Percentiles rank a stretch among this genome's conserved stretches.
phyloP scores from a whole-genome alignment of 768 basidiomycete genomes.

The Melanogaster broomeanus region DNA sequence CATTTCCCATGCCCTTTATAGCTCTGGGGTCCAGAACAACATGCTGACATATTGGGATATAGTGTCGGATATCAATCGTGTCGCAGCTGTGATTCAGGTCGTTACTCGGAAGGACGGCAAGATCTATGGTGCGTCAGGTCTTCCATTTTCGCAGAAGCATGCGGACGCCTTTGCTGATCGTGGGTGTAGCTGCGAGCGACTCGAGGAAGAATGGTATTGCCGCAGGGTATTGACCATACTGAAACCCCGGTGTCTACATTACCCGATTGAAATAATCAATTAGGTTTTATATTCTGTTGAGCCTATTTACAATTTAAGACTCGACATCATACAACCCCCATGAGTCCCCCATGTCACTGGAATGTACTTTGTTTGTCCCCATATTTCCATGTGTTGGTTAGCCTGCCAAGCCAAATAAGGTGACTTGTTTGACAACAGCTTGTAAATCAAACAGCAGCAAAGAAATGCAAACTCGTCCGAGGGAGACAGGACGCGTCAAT shows the following conservation, averaged over 20 bases:
- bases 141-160: background rate
- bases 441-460: slow-evolving; percentile 18
- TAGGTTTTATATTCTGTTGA: no score
- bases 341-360: no score
- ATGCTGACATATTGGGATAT: slow-evolving; percentile 1
- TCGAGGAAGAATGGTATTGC: slow-evolving; percentile 93
- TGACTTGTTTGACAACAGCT: slow-evolving; percentile 17
- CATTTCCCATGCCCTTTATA: background rate
- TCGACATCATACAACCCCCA: no score
- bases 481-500: background rate
- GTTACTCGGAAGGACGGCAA: slow-evolving; percentile 51
- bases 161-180: slow-evolving; percentile 1
- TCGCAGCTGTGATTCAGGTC: slow-evolving; percentile 75
- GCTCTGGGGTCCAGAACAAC: background rate
- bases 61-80: slow-evolving; percentile 70
- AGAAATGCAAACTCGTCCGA: slow-evolving; percentile 14
- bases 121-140: slow-evolving; percentile 58
- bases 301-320: no score
- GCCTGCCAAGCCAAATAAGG: no score
- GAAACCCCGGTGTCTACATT: background rate
- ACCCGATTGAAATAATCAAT: no score
- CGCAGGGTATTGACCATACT: slow-evolving; percentile 63
- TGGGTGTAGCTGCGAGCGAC: slow-evolving; percentile 74
- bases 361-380: no score
- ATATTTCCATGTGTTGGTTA: no score